Base-by-base conservation (phyloP, 176 grass and related monocot genomes). In the Musa troglodytarum region DNA sequence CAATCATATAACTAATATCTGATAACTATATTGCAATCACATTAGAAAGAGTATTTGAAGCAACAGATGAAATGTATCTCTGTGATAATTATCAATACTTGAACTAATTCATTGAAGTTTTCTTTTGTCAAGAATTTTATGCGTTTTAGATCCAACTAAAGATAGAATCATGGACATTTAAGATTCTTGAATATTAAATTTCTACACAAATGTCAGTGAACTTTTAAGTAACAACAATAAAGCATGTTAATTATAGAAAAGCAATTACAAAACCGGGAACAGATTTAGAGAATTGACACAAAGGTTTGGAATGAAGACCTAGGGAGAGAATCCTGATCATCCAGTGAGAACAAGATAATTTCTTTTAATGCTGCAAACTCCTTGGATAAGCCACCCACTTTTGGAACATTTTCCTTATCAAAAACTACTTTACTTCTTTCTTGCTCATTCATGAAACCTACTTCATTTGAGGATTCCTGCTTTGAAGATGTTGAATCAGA, bases 311-410 rank as follows among this genome's bases (percentile, higher is more conserved):
- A 0, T 0, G 1, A 34, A 71, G 84, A 96, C 92, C 89, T 96
- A 77, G 85, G 74, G 63, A 86, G 75, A 71, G 75, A 73, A 82
- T 84, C 81, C 50, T 75, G 26, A 34, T 90, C 76, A 62, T 29
- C 74, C 34, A 88, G 77, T 66, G 89, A 92, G 85, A 87, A 85
- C 49, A 68, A 84, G 85, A 96, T 86, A 67, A 92, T 89, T 69
- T 80, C 76, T 65, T 96, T 90, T 76, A 96, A 65, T 19, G 62
- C 65, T 76, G 54, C 83, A 65, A 77, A 90, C 63, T 93, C 93
- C 87, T 90, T 86, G 54, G 83, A 90, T 72, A 97, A 76, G 10
- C 93, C 88, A 90, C 93, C 93, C 62, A 90, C 77, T 76, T 57
- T 88, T 57, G 72, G 66, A 79, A 61, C 20, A 51, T 63, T 58